phyloP scores from a whole-genome alignment of 768 basidiomycete species.

The Guyanaporus albipodus region DNA sequence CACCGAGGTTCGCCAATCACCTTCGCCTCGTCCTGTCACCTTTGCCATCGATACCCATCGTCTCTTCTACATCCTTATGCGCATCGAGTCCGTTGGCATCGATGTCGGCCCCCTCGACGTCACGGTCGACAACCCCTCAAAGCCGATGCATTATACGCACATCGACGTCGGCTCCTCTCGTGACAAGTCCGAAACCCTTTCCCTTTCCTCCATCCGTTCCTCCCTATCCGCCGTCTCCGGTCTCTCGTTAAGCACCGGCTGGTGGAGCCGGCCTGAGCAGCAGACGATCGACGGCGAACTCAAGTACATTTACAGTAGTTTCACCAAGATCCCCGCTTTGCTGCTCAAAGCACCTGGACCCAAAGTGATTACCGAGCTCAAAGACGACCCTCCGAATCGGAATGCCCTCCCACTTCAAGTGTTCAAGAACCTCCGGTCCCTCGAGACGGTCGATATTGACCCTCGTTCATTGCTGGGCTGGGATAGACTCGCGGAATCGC shows the following conservation, averaged over 20 bases:
- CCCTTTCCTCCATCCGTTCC: constrained; percentile 70
- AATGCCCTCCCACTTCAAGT: constrained; percentile 76
- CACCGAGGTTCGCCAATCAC: constrained; percentile 21
- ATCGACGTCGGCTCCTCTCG: constrained; percentile 39
- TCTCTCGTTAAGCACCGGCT: constrained; percentile 66
- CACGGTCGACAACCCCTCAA: constrained; percentile 63
- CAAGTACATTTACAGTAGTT: constrained; percentile 83
- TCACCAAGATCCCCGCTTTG: constrained; percentile 86
- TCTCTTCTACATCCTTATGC: constrained; percentile 84
- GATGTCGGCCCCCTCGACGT: constrained; percentile 79
- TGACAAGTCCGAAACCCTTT: constrained; percentile 72
- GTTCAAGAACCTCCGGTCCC: constrained; percentile 79
- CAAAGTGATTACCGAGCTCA: constrained; percentile 64
- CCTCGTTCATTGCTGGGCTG: constrained; percentile 80
- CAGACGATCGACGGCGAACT: constrained; percentile 67
- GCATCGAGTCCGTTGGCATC: constrained; percentile 77
- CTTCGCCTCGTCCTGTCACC: constrained; percentile 53
- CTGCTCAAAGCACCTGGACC: constrained; percentile 59
- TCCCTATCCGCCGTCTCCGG: constrained; percentile 73
- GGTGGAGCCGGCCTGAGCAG: constrained; percentile 65
- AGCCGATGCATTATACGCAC: constrained; percentile 73
- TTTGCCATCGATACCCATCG: constrained; percentile 76
- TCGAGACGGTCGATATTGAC: constrained; percentile 78
- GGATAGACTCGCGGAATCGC: constrained; percentile 68
- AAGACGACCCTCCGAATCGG: constrained; percentile 62